Conservation (phyloP, 129 eudicot genomes). For the Artemisia tridentata region DNA sequence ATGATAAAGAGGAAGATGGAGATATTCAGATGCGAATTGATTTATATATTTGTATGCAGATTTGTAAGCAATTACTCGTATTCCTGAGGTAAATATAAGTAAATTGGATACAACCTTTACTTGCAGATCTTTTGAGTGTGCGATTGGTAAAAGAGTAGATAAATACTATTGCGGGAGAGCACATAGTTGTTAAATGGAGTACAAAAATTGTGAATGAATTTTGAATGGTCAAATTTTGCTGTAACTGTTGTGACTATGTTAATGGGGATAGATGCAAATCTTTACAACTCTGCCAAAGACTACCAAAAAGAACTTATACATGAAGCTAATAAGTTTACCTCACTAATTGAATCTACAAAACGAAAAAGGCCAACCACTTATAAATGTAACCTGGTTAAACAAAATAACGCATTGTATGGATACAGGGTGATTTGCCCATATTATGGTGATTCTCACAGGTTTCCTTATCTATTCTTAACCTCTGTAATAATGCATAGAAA, state of each 20-base stretch:
- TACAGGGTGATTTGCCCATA: neutral
- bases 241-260: neutral
- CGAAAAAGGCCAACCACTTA: neutral
- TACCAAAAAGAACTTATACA: neutral
- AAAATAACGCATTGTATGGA: neutral
- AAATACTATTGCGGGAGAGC: neutral
- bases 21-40: too few species aligned
- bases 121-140: neutral
- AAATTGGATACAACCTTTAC: neutral
- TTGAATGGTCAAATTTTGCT: neutral
- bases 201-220: neutral
- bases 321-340: neutral
- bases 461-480: neutral
- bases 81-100: neutral
- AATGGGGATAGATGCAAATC: too few species aligned
- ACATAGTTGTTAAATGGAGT: neutral
- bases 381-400: neutral
- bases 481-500: neutral
- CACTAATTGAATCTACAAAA: neutral
- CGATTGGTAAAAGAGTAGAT: neutral
- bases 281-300: neutral
- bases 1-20: too few species aligned
- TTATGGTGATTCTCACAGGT: neutral
- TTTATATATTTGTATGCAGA: neutral
- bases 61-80: neutral